Conservation (phyloP, 2,329 filamentous ascomycete species). For the Blastomyces gilchristii region DNA sequence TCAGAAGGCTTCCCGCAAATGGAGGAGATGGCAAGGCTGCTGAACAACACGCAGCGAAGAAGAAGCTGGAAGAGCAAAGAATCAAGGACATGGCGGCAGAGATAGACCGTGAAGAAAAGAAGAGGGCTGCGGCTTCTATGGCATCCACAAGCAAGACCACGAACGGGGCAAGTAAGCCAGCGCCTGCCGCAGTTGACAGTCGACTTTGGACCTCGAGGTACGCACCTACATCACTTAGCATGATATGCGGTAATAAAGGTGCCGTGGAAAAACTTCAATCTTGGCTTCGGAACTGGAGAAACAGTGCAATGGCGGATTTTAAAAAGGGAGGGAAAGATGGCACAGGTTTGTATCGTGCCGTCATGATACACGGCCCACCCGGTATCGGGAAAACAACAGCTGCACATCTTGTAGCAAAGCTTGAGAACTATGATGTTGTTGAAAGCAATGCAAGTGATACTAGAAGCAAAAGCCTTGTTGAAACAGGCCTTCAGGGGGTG, state of each 20-base stretch:
- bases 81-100: conserved; percentile 69
- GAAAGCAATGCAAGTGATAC: conserved; percentile 95
- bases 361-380: conserved; percentile 89
- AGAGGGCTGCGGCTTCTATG: conserved; percentile 38
- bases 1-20: conserved; percentile 67
- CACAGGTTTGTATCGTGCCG: conserved; percentile 69
- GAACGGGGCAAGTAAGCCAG: neutral
- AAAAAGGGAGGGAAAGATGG: conserved; percentile 75
- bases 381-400: conserved; percentile 97
- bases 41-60: conserved; percentile 74
- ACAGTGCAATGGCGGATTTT: conserved; percentile 69
- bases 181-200: conserved; percentile 35
- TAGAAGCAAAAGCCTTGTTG: conserved; percentile 90
- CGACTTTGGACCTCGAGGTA: conserved; percentile 93
- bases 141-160: conserved; percentile 34
- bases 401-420: conserved; percentile 82
- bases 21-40: conserved; percentile 84
- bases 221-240: conserved; percentile 69
- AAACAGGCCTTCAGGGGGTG: conserved; percentile 76
- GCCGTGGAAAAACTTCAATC: conserved; percentile 79
- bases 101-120: conserved; percentile 72
- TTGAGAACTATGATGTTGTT: conserved; percentile 86
- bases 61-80: conserved; percentile 72
- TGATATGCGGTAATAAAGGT: conserved; percentile 91
- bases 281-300: conserved; percentile 78